A percentile compares a stretch with the other conserved stretches of the same genome.
Evolutionary conservation across 2,329 filamentous ascomycete genomes (phyloP).

Genomic region (Fusarium chaquense): DNA sequence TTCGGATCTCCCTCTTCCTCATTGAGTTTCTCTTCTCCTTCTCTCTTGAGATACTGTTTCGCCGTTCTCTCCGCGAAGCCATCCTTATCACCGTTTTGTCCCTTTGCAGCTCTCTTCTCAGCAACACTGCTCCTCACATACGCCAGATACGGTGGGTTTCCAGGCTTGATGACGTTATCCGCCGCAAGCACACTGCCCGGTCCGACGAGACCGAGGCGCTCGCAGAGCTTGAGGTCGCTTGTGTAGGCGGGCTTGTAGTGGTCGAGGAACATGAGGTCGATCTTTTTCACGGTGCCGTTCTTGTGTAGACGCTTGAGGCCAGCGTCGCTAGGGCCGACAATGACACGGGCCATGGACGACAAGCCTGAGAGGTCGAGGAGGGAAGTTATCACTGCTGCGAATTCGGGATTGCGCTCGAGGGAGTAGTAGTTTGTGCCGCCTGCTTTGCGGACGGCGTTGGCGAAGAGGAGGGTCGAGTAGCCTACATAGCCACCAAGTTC

Average conservation of each 20-base stretch:
- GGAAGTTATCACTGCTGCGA: constrained; percentile 75
- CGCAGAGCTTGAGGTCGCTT: constrained; percentile 80
- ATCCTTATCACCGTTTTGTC: constrained; percentile 53
- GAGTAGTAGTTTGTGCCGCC: constrained; percentile 77
- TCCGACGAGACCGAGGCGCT: constrained; percentile 74
- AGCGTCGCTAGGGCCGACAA: constrained; percentile 76
- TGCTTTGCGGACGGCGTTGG: constrained; percentile 70
- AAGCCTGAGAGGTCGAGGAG: constrained; percentile 81
- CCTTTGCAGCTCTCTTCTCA: constrained; percentile 65
- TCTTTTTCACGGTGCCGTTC: constrained; percentile 64
- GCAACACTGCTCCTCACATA: constrained; percentile 75
- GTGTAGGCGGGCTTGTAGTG: constrained; percentile 84
- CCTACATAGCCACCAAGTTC: constrained; percentile 86
- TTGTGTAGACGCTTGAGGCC: constrained; percentile 71
- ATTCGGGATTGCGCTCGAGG: constrained; percentile 79
- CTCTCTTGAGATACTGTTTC: constrained; percentile 68
- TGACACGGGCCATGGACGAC: constrained; percentile 74
- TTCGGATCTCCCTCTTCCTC: constrained; percentile 68
- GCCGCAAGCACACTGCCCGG: constrained; percentile 73
- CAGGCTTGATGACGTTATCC: constrained; percentile 78
- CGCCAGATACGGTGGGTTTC: constrained; percentile 76
- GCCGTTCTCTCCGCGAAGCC: constrained; percentile 58
- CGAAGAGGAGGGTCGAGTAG: constrained; percentile 84
- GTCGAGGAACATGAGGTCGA: constrained; percentile 83
- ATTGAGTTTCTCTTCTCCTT: constrained; percentile 56